Base-by-base conservation (phyloP, 2,329 filamentous ascomycete species). In the Emmonsia crescens region DNA sequence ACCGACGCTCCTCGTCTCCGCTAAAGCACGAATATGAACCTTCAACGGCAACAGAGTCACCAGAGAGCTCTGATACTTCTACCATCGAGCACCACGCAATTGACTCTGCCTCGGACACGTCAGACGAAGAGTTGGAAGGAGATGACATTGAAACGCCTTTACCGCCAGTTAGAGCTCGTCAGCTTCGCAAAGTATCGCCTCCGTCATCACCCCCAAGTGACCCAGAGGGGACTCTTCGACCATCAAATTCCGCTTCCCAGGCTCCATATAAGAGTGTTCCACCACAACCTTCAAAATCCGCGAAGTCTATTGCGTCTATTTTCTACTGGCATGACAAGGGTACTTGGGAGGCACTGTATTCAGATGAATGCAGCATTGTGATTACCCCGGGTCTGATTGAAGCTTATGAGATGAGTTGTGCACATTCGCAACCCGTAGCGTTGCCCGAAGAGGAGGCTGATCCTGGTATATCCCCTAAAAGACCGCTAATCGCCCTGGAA, bases 11-110 rank as follows among this genome's bases (percentile, higher is more conserved):
- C 1, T 97, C 94, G 0, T 99, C 94, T 1, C 94, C 94, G 0
- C 79, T 99, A 57, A 99, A 99, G 77, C 93, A 97, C 71, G 93
- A 99, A 76, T 99, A 96, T 69, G 87, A 92, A 65, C 93, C 93
- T 16, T 97, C 94, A 19, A 85, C 84, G 6, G 84, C 83, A 54
- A 86, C 85, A 0, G 83, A 84, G 49, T 81, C 81, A 9, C 81
- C 79, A 1, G 80, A 84, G 10, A 38, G 33, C 60, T 85, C 82
- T 54, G 76, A 82, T 44, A 77, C 77, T 40, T 85, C 82, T 5
- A 81, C 80, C 29, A 81, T 83, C n/a, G 79, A 81, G 38, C 80
- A 78, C 33, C 78, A 81, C 42, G 77, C 78, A 55, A 72, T 69
- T 66, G 71, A 72, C 48, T 76, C 74, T 76, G 74, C 80, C 21